Conservation (phyloP, 176 grass and related monocot genomes). For the Dactylis glomerata region DNA sequence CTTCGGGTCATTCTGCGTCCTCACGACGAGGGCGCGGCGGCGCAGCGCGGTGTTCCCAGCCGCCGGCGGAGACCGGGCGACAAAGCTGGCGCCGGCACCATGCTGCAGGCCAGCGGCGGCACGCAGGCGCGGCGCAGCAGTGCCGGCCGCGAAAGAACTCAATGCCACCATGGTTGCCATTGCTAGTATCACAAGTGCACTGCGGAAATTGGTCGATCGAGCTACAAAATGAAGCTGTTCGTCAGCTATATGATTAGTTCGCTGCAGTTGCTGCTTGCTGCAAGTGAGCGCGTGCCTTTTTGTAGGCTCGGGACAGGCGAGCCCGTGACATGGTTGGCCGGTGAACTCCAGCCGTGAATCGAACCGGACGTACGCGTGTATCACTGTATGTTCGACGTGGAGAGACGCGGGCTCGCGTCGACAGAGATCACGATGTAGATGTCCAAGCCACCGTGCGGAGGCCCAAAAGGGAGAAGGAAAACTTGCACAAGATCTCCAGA, state of each 20-base stretch:
- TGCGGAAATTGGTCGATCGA: not conserved
- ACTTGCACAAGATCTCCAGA: not conserved
- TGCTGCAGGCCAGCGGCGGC: not conserved
- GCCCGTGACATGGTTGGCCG: not conserved
- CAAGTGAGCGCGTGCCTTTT: not conserved
- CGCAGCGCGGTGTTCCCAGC: not conserved
- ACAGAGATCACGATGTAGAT: not conserved
- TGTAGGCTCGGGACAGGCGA: not conserved
- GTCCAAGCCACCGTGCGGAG: not conserved
- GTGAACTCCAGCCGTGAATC: not conserved
- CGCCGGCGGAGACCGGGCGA: not conserved
- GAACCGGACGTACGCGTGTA: not conserved
- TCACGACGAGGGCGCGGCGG: not conserved
- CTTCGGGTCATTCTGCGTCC: not conserved
- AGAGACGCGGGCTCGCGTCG: not conserved
- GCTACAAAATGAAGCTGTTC: not conserved
- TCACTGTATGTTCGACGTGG: not conserved
- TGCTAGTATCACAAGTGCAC: not conserved
- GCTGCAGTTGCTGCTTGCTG: not conserved
- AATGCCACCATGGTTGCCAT: not conserved
- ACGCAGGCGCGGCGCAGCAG: not conserved
- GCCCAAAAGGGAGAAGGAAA: not conserved
- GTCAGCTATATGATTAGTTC: not conserved
- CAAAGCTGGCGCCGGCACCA: not conserved
- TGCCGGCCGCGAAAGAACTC: not conserved